These are phyloP conservation scores for Casuarina cunninghamiana DNA, from an alignment of 306 rosid genomes.

Conservation along the genomic window DNA sequence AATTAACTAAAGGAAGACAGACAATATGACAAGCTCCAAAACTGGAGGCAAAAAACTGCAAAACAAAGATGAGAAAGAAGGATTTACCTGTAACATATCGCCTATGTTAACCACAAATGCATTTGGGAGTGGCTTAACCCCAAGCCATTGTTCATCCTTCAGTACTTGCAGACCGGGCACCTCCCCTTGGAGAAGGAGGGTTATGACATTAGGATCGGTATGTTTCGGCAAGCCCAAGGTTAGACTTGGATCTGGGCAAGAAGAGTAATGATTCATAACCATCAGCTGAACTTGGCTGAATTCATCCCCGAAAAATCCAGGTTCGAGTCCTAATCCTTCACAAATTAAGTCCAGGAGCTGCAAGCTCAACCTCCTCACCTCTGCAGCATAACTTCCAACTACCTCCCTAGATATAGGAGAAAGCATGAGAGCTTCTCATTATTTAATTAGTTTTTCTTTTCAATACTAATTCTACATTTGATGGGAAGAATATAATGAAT, in stretches of 20 bases:
- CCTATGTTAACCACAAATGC: constrained; percentile 31
- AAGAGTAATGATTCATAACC: constrained; percentile 15
- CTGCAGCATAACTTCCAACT: constrained; percentile 17
- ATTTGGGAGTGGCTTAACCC: constrained; percentile 27
- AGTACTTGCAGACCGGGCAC: constrained; percentile 28
- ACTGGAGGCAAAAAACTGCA: no score
- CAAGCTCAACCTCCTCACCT: constrained; percentile 30
- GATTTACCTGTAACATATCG: constrained; percentile 12
- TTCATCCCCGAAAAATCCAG: constrained; percentile 1
- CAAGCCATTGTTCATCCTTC: constrained; percentile 32
- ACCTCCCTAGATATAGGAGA: not conserved
- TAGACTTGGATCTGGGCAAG: constrained; percentile 33
- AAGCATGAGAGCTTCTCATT: not conserved
- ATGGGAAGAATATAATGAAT: not conserved
- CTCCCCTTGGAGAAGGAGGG: constrained; percentile 20
- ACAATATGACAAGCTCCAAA: no score
- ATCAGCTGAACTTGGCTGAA: constrained; percentile 7
- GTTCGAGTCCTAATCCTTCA: constrained; percentile 26
- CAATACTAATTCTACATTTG: no score
- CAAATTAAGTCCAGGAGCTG: constrained; percentile 23
- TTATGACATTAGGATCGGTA: constrained; percentile 19
- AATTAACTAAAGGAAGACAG: no score
- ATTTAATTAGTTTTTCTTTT: no score
- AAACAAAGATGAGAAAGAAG: no score
- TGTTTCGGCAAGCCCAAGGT: constrained; percentile 44